phyloP scores from a whole-genome alignment of 495 filamentous ascomycete species.

The Viridothelium virens region DNA sequence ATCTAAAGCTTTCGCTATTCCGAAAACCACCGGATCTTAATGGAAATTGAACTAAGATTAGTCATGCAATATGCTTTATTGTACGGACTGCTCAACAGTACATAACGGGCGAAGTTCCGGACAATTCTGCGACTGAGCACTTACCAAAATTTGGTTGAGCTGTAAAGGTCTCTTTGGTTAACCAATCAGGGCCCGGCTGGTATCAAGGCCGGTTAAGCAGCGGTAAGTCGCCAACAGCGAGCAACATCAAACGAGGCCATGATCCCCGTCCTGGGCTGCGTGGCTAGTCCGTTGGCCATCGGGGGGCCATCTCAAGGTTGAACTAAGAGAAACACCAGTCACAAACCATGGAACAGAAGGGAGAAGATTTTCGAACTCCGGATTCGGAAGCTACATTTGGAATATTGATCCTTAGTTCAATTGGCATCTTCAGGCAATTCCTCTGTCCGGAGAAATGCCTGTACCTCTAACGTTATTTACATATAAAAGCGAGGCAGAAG shows the following conservation, averaged over 20 bases:
- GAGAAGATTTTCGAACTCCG: not conserved
- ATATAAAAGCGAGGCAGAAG: too few relatives aligned
- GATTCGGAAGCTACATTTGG: not conserved
- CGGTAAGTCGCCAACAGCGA: not conserved
- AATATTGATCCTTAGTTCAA: not conserved
- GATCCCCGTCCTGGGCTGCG: not conserved
- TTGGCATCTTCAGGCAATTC: too few relatives aligned
- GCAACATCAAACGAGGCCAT: not conserved
- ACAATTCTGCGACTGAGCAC: too few relatives aligned
- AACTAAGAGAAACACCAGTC: not conserved
- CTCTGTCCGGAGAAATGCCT: too few relatives aligned
- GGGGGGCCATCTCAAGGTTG: not conserved
- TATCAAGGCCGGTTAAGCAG: not conserved
- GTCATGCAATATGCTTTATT: too few relatives aligned
- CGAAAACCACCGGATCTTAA: too few relatives aligned
- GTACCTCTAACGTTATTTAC: too few relatives aligned
- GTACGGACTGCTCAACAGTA: not conserved
- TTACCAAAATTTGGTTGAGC: not conserved
- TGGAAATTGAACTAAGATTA: too few relatives aligned
- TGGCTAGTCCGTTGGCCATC: not conserved
- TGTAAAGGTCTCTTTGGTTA: not conserved
- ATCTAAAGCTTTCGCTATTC: too few relatives aligned
- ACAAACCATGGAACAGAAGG: not conserved
- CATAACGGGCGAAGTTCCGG: not conserved
- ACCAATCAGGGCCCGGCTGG: not conserved